Evolutionary conservation across 192 early-diverging fungal genomes (phyloP).

Genomic region (Rhizophlyctis rosea): DNA sequence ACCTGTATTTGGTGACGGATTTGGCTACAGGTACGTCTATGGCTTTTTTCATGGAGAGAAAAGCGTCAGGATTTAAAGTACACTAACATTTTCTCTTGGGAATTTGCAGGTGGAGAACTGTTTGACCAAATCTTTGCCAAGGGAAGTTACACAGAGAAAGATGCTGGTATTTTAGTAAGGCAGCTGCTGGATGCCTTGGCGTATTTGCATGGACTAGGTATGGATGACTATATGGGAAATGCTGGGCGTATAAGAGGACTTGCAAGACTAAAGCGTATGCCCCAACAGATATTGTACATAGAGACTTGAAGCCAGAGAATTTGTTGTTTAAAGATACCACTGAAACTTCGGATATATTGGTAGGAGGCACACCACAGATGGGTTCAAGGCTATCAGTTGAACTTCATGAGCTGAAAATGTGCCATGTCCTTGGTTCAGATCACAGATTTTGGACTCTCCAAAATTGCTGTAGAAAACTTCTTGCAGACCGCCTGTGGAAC

Average conservation of each 20-base stretch:
- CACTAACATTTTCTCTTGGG: not conserved
- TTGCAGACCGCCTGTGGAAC: constrained; percentile 65
- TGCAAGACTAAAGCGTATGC: constrained; percentile 40
- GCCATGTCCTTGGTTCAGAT: constrained; percentile 26
- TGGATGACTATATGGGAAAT: constrained; percentile 37
- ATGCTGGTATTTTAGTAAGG: constrained; percentile 40
- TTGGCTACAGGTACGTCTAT: constrained; percentile 39
- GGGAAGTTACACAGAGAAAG: constrained; percentile 50
- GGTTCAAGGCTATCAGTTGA: too few species aligned
- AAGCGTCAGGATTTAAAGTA: not conserved
- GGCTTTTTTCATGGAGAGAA: not conserved
- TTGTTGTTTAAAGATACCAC: constrained; percentile 45
- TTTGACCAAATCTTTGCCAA: constrained; percentile 53
- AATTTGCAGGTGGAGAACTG: constrained; percentile 48
- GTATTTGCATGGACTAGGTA: constrained; percentile 44
- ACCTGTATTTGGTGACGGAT: constrained; percentile 48
- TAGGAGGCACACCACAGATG: not conserved
- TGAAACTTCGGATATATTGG: constrained; percentile 50
- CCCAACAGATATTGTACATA: constrained; percentile 42
- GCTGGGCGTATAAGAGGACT: constrained; percentile 45
- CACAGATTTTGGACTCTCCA: constrained; percentile 75
- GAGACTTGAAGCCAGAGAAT: constrained; percentile 59
- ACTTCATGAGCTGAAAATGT: too few species aligned
- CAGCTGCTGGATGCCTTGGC: constrained; percentile 46
- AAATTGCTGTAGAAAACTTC: constrained; percentile 55